Percentiles rank a stretch among this genome's conserved stretches.
Conservation (phyloP, 345 rosid species). For the Syzygium aromaticum region DNA sequence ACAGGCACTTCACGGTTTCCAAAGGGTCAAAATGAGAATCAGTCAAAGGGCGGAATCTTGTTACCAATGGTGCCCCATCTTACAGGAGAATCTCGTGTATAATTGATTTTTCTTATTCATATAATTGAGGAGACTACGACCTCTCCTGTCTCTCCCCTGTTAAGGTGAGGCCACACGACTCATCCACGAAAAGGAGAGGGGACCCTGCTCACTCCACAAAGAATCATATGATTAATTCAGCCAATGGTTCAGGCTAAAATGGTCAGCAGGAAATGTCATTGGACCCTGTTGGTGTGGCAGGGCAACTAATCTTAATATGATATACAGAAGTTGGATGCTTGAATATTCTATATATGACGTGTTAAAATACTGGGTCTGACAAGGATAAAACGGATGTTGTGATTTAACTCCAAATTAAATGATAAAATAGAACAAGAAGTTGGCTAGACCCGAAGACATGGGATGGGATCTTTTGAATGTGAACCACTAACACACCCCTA, state of each 20-base stretch:
- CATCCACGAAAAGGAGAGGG: background rate
- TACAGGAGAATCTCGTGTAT: background rate
- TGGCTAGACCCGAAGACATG: background rate
- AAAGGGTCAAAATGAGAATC: background rate
- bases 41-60: background rate
- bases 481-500: slow-evolving; percentile 4
- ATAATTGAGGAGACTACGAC: background rate
- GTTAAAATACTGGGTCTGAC: background rate
- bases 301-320: background rate
- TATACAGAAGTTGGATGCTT: background rate
- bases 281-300: background rate
- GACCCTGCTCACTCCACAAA: background rate
- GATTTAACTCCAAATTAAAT: background rate
- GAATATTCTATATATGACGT: background rate
- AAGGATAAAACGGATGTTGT: background rate
- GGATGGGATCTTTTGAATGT: slow-evolving; percentile 12
- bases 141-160: background rate
- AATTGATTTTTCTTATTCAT: background rate
- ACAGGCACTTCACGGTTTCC: background rate
- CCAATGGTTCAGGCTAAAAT: background rate
- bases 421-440: background rate
- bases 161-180: background rate
- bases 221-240: background rate
- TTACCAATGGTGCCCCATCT: background rate
- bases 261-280: background rate